These are phyloP conservation scores for Erysimum cheiri DNA, from an alignment of 441 rosid genomes.

Conservation along the genomic window DNA sequence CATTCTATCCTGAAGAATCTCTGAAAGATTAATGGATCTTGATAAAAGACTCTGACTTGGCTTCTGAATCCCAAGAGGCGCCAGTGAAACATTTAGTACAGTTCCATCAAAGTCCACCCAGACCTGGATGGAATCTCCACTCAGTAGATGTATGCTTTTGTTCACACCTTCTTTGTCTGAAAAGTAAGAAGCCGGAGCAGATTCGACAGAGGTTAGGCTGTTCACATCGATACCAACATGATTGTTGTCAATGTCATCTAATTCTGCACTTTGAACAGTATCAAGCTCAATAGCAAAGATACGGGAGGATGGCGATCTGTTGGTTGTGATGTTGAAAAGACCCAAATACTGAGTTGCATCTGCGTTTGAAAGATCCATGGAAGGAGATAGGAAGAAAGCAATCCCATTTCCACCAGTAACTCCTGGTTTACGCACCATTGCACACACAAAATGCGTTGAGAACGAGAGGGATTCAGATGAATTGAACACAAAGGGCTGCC, in stretches of 20 bases:
- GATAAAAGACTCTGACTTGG: conserved; percentile 43
- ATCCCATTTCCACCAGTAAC: conserved; percentile 54
- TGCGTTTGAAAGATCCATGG: conserved; percentile 50
- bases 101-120: conserved; percentile 64
- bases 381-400: conserved; percentile 63
- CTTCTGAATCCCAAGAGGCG: conserved; percentile 25
- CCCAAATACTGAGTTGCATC: conserved; percentile 51
- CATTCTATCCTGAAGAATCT: conserved; percentile 32
- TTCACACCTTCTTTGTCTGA: conserved; percentile 12
- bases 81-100: conserved; percentile 50
- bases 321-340: conserved; percentile 52
- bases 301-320: conserved; percentile 44
- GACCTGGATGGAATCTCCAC: conserved; percentile 50
- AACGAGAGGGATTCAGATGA: conserved; percentile 49
- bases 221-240: conserved; percentile 50
- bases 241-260: conserved; percentile 47
- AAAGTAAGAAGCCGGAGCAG: conserved; percentile 43
- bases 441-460: conserved; percentile 63
- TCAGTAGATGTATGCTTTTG: conserved; percentile 43
- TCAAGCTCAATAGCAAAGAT: conserved; percentile 57
- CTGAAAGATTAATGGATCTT: conserved; percentile 27
- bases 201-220: conserved; percentile 35
- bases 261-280: conserved; percentile 43
- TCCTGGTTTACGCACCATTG: conserved; percentile 46
- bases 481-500: conserved; percentile 51